Evolutionary conservation across 352 stramenopile genomes (phyloP), one percentile per base, ranked within the genome.

Genomic region (Globisporangium paroecandrum): DNA sequence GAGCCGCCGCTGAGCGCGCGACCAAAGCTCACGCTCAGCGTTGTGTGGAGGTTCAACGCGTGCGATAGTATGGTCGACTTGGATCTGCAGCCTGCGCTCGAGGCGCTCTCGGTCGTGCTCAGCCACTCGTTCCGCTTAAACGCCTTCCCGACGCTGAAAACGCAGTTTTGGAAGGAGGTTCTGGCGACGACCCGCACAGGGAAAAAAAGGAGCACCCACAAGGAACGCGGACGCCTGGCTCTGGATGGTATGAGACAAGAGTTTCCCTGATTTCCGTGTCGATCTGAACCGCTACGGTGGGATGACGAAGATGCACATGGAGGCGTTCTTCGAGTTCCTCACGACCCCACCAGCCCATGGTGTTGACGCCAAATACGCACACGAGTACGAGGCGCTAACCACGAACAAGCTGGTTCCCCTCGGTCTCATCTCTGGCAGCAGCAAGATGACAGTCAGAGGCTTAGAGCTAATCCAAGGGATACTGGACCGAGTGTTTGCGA

Each of bases 51-150:
- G 22, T 22, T 32, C 4, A 8, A 29, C 5, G 8, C 9, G 9
- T 25, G 25, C n/a, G 18, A 10, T 56, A 12, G 3, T 10, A 29
- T 12, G 4, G 9, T 32, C 49, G 49, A 56, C n/a, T 12, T 18
- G 49, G 13, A 29, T 7, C 8, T 56, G 49, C n/a, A 7, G 9
- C n/a, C 8, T 13, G 22, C 22, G n/a, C 49, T 56, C n/a, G 49
- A 22, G 25, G 47, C 49, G n/a, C 49, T 29, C 9, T 56, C 49
- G 3, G 49, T 32, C 49, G 3, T 32, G 12, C 9, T 56, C 15
- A 56, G 49, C 49, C 22, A 56, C n/a, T 56, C 49, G n/a, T 56
- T 56, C n/a, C n/a, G 49, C 3, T 56, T 56, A 29, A 56, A 56
- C n/a, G 0, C 9, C 8, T 29, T 32, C 49, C 49, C 49, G n/a